These are phyloP conservation scores for Microstegium vimineum DNA, from an alignment of 176 grass and related monocot species.

Conservation along the genomic window DNA sequence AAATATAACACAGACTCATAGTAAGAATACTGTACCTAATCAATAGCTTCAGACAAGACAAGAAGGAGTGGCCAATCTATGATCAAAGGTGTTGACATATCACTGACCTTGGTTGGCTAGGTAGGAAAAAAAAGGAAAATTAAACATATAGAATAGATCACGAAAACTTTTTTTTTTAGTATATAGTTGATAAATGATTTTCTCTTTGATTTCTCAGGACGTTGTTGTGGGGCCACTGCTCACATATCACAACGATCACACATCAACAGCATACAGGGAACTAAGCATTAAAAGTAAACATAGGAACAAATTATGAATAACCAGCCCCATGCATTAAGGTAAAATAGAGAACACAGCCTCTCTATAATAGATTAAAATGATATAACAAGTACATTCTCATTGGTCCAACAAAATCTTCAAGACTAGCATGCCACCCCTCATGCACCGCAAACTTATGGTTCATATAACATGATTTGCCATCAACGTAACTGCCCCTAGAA, in stretches of 20 bases:
- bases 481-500: slow-evolving; percentile 17
- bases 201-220: not conserved
- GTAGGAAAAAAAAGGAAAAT: not conserved
- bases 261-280: not conserved
- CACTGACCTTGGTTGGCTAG: not conserved
- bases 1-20: not conserved
- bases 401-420: slow-evolving; percentile 32
- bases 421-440: slow-evolving; percentile 12
- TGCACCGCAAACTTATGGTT: slow-evolving; percentile 25
- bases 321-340: not conserved
- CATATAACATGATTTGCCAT: not conserved
- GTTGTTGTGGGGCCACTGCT: not conserved
- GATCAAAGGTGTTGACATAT: not conserved
- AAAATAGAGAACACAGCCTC: not conserved
- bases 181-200: not conserved
- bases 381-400: slow-evolving; percentile 8
- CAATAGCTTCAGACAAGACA: slow-evolving; percentile 31
- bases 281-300: not conserved
- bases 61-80: not conserved
- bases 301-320: not conserved
- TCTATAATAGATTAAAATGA: not conserved
- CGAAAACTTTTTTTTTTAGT: not conserved
- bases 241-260: not conserved
- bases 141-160: not conserved
- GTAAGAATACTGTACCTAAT: slow-evolving; percentile 17